phyloP scores from a whole-genome alignment of 2,329 filamentous ascomycete species.

The Mycosphaerella arachidis region DNA sequence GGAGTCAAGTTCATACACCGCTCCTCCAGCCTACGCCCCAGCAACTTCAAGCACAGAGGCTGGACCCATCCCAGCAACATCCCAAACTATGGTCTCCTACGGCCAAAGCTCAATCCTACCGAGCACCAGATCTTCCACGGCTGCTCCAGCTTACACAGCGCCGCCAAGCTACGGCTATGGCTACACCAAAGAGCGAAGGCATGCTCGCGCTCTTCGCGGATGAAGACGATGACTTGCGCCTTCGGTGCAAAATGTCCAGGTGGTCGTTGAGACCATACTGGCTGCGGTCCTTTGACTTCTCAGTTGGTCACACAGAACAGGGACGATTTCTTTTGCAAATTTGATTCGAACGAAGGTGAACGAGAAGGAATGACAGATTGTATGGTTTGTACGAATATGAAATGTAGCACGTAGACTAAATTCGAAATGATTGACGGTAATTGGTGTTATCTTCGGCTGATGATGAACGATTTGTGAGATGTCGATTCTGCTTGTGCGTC shows the following conservation, averaged over 20 bases:
- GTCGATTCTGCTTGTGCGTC: too few species aligned
- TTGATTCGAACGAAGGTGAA: not conserved
- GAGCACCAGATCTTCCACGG: slow-evolving; percentile 5
- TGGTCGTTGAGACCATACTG: not conserved
- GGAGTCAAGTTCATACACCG: not conserved
- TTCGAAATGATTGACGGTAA: too few species aligned
- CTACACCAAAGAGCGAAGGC: not conserved
- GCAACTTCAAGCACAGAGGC: not conserved
- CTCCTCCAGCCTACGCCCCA: not conserved
- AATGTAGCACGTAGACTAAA: too few species aligned
- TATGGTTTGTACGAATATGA: too few species aligned
- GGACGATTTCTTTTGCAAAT: not conserved
- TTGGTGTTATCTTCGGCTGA: too few species aligned
- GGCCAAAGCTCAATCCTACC: not conserved
- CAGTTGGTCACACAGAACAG: not conserved
- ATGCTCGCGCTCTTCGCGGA: slow-evolving; percentile 10
- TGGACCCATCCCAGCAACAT: not conserved
- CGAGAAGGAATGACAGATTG: not conserved
- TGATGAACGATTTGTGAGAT: too few species aligned
- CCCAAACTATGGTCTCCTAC: not conserved
- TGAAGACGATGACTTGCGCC: not conserved
- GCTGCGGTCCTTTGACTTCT: not conserved
- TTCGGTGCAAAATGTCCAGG: not conserved
- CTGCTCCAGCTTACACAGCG: slow-evolving; percentile 7
- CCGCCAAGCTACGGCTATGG: slow-evolving; percentile 10